Conservation (phyloP, 2,329 filamentous ascomycete genomes). For the Penicillium sclerotiorum region DNA sequence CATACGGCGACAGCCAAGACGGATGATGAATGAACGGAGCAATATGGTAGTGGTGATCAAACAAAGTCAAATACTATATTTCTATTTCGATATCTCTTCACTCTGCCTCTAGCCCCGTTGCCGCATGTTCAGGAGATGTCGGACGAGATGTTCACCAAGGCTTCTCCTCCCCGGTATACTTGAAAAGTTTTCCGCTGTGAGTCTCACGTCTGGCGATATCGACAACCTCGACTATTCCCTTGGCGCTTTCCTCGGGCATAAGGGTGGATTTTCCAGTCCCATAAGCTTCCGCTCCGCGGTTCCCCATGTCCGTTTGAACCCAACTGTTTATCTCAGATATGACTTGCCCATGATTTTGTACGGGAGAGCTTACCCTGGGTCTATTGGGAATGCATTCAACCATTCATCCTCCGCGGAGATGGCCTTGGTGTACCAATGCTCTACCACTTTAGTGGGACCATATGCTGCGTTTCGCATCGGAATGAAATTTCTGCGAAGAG, state of each 20-base stretch:
- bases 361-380: not conserved
- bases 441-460: conserved; percentile 5
- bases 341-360: not conserved
- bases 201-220: not conserved
- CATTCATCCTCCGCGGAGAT: not conserved
- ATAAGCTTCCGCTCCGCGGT: not conserved
- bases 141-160: no score
- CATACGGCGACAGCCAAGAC: no score
- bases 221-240: not conserved
- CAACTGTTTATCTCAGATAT: not conserved
- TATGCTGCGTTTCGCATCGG: conserved; percentile 12
- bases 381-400: not conserved
- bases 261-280: not conserved
- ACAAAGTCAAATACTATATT: no score
- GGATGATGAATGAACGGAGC: no score
- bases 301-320: not conserved
- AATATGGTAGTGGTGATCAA: no score
- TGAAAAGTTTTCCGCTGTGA: no score
- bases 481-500: conserved; percentile 1
- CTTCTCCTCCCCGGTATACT: no score
- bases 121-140: no score
- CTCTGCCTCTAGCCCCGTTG: no score
- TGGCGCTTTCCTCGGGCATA: not conserved
- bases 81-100: no score
- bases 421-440: not conserved